Base-by-base conservation (phyloP, 306 rosid species). In the Fragaria ananassa region DNA sequence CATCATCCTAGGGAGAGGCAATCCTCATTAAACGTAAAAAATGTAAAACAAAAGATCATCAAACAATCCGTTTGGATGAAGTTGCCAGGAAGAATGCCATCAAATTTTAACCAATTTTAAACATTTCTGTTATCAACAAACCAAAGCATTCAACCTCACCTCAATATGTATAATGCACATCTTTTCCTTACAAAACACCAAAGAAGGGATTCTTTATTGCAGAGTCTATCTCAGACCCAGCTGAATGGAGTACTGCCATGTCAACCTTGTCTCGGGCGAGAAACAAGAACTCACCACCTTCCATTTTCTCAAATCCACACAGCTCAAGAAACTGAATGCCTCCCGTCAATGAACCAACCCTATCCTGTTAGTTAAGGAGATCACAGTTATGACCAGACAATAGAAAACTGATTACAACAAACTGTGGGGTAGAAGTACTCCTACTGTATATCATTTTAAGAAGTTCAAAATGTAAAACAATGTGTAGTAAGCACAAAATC, bases 171-270 rank as follows among this genome's bases (percentile, higher is more conserved):
- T 6, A 51, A 29, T 47, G 54, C 42, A 31, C 1, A 41, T 34
- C 39, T 58, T 44, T 78, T 7, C 76, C 50, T 83, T 85, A 90
- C 73, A 90, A 91, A 85, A 89, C 91, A 67, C 98, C 98, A 19
- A 92, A 95, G 83, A 92, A 92, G 70, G 99, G 99, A 86, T 95
- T 95, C 78, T 89, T 92, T 19, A 90, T 88, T 12, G 99, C 99
- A 76, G 99, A 95, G 81, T 92, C 94, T 18, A 92, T 87, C 86
- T 92, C 96, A 49, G 89, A 82, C 29, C 97, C 97, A 54, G 98
- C 97, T 51, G 92, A 86, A 78, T 91, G 90, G 66, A 95, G 94
- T 74, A 92, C 86, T 54, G 88, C 83, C 49, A 74, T 74, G 78
- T 92, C 97, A 77, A 92, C 93, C 85, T 90, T 95, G 79, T 88